phyloP scores from a whole-genome alignment of 2,329 filamentous ascomycete species.

The Alternaria hordeiaustralica region DNA sequence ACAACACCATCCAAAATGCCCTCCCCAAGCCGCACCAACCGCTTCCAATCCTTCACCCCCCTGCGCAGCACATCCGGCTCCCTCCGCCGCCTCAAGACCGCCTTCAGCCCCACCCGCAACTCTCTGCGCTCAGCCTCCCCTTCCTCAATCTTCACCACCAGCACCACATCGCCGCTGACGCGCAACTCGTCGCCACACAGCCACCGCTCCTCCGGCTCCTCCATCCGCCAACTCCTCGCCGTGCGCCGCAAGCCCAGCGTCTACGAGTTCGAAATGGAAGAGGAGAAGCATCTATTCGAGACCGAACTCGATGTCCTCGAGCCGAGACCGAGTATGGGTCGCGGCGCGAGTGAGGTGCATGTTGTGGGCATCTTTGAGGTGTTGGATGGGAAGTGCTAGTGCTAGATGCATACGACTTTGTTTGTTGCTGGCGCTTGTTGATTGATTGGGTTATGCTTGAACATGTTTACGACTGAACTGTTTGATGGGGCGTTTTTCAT shows the following conservation, averaged over 20 bases:
- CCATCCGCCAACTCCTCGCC: conserved; percentile 40
- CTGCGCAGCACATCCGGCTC: conserved; percentile 38
- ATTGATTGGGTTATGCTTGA: conserved; percentile 2
- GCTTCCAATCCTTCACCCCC: conserved; percentile 47
- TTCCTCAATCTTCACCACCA: conserved; percentile 24
- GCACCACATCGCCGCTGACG: conserved; percentile 39
- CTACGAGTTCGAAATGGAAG: conserved; percentile 46
- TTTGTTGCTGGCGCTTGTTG: not conserved
- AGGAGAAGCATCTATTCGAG: conserved; percentile 41
- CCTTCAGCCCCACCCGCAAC: conserved; percentile 43
- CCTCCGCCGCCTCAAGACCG: conserved; percentile 44
- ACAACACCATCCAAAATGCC: conserved; percentile 31
- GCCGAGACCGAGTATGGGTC: conserved; percentile 32
- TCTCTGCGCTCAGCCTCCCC: conserved; percentile 37
- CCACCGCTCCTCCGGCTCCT: conserved; percentile 34
- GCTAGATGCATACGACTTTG: conserved; percentile 10
- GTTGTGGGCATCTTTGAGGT: conserved; percentile 51
- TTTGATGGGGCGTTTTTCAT: not conserved
- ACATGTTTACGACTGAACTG: not conserved
- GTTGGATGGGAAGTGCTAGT: conserved; percentile 42
- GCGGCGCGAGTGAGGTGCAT: conserved; percentile 27
- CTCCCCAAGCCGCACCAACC: conserved; percentile 44
- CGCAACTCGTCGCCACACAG: conserved; percentile 38
- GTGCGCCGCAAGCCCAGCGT: conserved; percentile 42
- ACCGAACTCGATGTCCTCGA: conserved; percentile 42